A percentile compares a stretch with the other conserved stretches of the same genome.
These are phyloP conservation scores for Medicago ruthenica DNA, from an alignment of 306 rosid genomes.

Conservation along the genomic window DNA sequence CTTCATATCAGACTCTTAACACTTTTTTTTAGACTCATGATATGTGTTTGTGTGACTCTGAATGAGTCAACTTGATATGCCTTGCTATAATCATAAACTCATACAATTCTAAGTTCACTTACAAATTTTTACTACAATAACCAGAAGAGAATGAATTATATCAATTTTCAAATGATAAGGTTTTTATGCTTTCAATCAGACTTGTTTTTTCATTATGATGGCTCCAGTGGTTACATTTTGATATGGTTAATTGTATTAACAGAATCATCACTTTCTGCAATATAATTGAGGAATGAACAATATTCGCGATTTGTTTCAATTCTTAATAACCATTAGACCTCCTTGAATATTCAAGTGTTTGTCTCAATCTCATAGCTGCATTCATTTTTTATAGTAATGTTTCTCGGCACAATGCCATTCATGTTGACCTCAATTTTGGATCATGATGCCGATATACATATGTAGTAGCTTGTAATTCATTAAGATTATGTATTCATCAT, in stretches of 20 bases:
- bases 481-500: conserved; percentile 14
- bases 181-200: conserved; percentile 15
- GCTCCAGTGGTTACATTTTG: conserved; percentile 18
- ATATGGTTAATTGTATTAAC: background rate
- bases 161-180: conserved; percentile 18
- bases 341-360: too few relatives aligned
- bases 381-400: conserved; percentile 15
- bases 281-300: background rate
- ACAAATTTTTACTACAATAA: background rate
- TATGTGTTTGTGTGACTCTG: background rate
- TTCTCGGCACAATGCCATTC: conserved; percentile 16
- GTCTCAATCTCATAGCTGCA: too few relatives aligned
- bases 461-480: conserved; percentile 14
- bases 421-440: conserved; percentile 18
- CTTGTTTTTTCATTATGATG: conserved; percentile 18
- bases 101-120: background rate
- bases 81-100: conserved; percentile 6
- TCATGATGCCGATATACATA: conserved; percentile 6
- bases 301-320: background rate
- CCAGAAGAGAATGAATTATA: background rate
- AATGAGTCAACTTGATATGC: background rate
- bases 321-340: conserved; percentile 8
- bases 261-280: conserved; percentile 9
- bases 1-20: conserved; percentile 6
- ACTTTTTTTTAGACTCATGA: background rate